Base-by-base conservation (phyloP, 352 stramenopile genomes). In the Pythium oligandrum region DNA sequence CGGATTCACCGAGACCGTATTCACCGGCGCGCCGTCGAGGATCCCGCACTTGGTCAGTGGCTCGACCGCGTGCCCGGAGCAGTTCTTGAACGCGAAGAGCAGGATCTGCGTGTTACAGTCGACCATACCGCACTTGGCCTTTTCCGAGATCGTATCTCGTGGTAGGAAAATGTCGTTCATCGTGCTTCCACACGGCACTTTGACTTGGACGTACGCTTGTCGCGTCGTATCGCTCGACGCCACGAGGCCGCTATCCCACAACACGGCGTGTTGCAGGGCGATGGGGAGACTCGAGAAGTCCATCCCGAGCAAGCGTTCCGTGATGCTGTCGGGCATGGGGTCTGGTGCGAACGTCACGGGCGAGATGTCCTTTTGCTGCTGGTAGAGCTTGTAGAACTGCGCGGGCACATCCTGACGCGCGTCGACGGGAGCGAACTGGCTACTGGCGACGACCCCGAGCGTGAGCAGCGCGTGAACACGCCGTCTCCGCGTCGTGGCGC, bases 121-220 rank as follows among this genome's bases (percentile, higher is more conserved):
- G 33, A 64, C 46, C 34, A 59, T 32, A 7, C 32, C 39, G 40
- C 57, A 64, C 32, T 59, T 40, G 38, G 44, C 57, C 11, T 51
- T 45, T 3, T 59, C 51, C 1, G 50, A 59, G 17, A 64, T 34
- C 36, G 45, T 55, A 26, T 59, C 57, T 33, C 45, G 51, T 8
- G 57, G 5, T 30, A 64, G 33, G 45, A 64, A 64, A 17, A 64
- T 55, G 51, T 64, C 57, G 40, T 30, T 55, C 57, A 64, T 64
- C n/a, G 45, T 51, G 36, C 17, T 36, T 33, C 40, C 51, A 44
- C 57, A 64, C 11, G 57, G 57, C 45, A 64, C 57, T 44, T 55
- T 49, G 44, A 64, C 32, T 31, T 59, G 50, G 17, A 55, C 57
- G 35, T 58, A 64, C 38, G 40, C 43, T 5, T 40, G 39, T 0